Conservation (phyloP, 2,329 filamentous ascomycete genomes). For the Diaporthe australafricana region DNA sequence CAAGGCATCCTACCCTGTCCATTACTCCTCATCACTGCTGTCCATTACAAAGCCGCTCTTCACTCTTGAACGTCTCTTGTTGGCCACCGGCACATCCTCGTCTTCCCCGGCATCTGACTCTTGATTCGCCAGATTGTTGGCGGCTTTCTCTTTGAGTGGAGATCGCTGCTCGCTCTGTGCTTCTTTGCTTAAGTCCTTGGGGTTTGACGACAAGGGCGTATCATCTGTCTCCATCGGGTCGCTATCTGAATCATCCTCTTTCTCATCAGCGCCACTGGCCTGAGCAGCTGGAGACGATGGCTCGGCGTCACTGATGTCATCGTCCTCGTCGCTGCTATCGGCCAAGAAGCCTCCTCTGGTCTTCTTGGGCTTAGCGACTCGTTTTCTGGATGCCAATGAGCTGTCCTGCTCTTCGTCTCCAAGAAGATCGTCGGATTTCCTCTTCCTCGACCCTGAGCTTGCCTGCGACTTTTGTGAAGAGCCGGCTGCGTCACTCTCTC, state of each 20-base stretch:
- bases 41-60: constrained; percentile 34
- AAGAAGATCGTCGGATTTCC: constrained; percentile 44
- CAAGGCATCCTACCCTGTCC: background rate
- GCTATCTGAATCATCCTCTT: constrained; percentile 41
- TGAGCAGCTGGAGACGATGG: constrained; percentile 7
- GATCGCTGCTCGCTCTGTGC: background rate
- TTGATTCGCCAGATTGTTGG: constrained; percentile 11
- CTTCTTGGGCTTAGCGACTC: constrained; percentile 36
- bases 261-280: constrained; percentile 8
- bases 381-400: constrained; percentile 35
- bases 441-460: constrained; percentile 43
- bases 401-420: constrained; percentile 44
- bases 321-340: constrained; percentile 48
- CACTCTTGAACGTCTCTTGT: constrained; percentile 32
- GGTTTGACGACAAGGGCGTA: constrained; percentile 35
- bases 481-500: constrained; percentile 1
- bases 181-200: background rate
- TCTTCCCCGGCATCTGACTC: constrained; percentile 31
- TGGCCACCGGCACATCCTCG: constrained; percentile 22
- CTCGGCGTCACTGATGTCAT: constrained; percentile 39
- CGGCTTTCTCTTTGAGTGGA: constrained; percentile 31
- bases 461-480: constrained; percentile 5
- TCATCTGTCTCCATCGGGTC: constrained; percentile 42
- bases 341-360: constrained; percentile 33
- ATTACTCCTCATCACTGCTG: constrained; percentile 37